phyloP scores from a whole-genome alignment of 1,139 yeast genomes.

The Hansenula sp. region DNA sequence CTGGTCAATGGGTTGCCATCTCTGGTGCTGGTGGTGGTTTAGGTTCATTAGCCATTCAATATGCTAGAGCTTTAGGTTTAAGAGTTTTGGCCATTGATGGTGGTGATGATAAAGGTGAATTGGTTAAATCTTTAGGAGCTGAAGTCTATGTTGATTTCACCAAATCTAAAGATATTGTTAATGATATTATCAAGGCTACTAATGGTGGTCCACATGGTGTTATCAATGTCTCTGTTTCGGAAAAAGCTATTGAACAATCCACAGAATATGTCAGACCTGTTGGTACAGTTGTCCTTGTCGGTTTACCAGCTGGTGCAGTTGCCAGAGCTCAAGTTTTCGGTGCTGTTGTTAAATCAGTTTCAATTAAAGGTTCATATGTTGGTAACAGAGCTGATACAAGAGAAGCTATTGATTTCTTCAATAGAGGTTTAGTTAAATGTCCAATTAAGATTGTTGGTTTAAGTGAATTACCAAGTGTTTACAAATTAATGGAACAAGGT shows the following conservation, averaged over 20 bases:
- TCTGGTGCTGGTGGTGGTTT: slow-evolving; percentile 66
- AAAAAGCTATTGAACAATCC: slow-evolving; percentile 61
- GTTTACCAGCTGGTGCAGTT: slow-evolving; percentile 68
- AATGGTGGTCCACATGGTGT: slow-evolving; percentile 72
- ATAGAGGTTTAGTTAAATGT: slow-evolving; percentile 59
- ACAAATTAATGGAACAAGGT: slow-evolving; percentile 62
- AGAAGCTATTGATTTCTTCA: slow-evolving; percentile 67
- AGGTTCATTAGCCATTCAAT: slow-evolving; percentile 58
- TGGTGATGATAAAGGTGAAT: slow-evolving; percentile 50
- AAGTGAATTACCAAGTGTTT: slow-evolving; percentile 51
- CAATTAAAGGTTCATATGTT: slow-evolving; percentile 67
- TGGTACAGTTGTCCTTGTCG: slow-evolving; percentile 75
- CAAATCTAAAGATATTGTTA: slow-evolving; percentile 40
- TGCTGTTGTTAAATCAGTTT: slow-evolving; percentile 57
- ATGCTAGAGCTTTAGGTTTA: slow-evolving; percentile 57
- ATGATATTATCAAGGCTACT: slow-evolving; percentile 35
- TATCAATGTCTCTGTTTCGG: slow-evolving; percentile 73
- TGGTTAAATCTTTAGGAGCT: slow-evolving; percentile 44
- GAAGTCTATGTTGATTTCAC: slow-evolving; percentile 51
- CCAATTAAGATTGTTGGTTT: slow-evolving; percentile 62
- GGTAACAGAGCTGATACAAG: slow-evolving; percentile 74
- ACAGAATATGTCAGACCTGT: slow-evolving; percentile 61
- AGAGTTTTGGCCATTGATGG: slow-evolving; percentile 58
- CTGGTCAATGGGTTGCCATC: slow-evolving; percentile 60
- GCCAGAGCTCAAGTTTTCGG: slow-evolving; percentile 53